phyloP scores from a whole-genome alignment of 768 basidiomycete genomes.

The Aureoboletus auriporus region DNA sequence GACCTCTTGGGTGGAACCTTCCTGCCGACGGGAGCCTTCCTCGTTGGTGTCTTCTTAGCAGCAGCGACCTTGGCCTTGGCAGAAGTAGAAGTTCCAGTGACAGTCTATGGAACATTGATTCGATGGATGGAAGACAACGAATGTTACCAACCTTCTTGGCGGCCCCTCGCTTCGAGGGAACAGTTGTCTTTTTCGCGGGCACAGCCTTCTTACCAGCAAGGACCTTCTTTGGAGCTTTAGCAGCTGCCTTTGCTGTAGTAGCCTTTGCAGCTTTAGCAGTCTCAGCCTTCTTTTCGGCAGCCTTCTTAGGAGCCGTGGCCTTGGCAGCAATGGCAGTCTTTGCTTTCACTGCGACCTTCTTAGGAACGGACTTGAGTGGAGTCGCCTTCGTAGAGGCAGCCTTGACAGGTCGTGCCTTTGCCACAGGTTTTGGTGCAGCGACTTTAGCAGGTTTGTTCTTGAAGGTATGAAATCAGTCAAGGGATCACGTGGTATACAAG shows the following conservation, averaged over 20 bases:
- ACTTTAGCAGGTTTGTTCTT: constrained; percentile 33
- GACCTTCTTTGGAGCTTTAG: constrained; percentile 31
- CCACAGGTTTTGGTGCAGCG: constrained; percentile 20
- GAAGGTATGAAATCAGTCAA: constrained; percentile 8
- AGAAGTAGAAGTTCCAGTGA: constrained; percentile 46
- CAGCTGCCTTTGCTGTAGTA: constrained; percentile 11
- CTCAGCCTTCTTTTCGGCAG: constrained; percentile 31
- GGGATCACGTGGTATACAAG: constrained; percentile 19
- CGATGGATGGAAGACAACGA: background rate
- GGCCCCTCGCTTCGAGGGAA: constrained; percentile 44
- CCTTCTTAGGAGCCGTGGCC: constrained; percentile 41
- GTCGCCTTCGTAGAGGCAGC: constrained; percentile 24
- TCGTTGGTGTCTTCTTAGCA: constrained; percentile 30
- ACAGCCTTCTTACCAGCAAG: constrained; percentile 30
- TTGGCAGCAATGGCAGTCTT: constrained; percentile 27
- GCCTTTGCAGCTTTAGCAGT: constrained; percentile 32
- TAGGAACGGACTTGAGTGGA: constrained; percentile 21
- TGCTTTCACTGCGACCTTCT: constrained; percentile 34
- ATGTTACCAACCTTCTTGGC: constrained; percentile 57
- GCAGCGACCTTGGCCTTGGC: constrained; percentile 30
- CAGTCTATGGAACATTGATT: constrained; percentile 35
- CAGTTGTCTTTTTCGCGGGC: constrained; percentile 37
- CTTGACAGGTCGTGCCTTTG: constrained; percentile 26
- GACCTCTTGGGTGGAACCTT: constrained; percentile 21
- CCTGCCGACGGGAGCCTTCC: constrained; percentile 24